Percentiles rank a stretch among this genome's conserved stretches.
phyloP scores from a whole-genome alignment of 805 yeast genomes.

The Danielozyma ontarioensis region DNA sequence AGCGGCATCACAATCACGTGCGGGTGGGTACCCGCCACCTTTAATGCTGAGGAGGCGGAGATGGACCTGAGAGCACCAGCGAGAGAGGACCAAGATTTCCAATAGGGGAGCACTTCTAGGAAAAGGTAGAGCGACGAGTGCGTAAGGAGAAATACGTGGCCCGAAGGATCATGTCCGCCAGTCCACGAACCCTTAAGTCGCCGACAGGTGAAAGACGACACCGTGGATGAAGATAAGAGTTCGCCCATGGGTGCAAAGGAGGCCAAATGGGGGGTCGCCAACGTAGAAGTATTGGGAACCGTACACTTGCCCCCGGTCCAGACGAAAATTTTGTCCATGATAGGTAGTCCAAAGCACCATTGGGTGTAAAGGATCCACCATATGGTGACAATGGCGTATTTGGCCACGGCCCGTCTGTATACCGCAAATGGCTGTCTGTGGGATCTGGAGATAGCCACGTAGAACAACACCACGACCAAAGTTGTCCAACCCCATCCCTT shows the following conservation, averaged over 20 bases:
- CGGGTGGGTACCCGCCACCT: conserved; percentile 12
- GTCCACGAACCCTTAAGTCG: conserved; percentile 50
- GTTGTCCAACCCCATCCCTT: conserved; percentile 92
- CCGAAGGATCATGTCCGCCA: conserved; percentile 98
- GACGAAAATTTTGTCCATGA: conserved; percentile 82
- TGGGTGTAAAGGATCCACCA: conserved; percentile 91
- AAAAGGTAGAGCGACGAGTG: conserved; percentile 62
- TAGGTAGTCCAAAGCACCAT: conserved; percentile 77
- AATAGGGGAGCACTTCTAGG: conserved; percentile 50
- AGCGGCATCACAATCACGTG: conserved; percentile 19
- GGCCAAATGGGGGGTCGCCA: too few relatives aligned
- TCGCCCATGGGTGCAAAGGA: neutral
- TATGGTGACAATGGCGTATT: conserved; percentile 52
- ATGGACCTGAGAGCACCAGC: neutral
- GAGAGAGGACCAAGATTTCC: conserved; percentile 19
- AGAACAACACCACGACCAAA: conserved; percentile 21
- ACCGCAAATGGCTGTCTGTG: neutral
- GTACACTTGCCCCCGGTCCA: conserved; percentile 80
- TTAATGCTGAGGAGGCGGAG: neutral
- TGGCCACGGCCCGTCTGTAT: conserved; percentile 16
- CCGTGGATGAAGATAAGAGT: neutral
- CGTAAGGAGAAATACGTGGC: conserved; percentile 78
- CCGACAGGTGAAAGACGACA: conserved; percentile 33
- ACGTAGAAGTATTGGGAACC: conserved; percentile 1
- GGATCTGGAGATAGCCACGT: conserved; percentile 9